Conservation (phyloP, 768 basidiomycete species). For the Tulasnella sp. region DNA sequence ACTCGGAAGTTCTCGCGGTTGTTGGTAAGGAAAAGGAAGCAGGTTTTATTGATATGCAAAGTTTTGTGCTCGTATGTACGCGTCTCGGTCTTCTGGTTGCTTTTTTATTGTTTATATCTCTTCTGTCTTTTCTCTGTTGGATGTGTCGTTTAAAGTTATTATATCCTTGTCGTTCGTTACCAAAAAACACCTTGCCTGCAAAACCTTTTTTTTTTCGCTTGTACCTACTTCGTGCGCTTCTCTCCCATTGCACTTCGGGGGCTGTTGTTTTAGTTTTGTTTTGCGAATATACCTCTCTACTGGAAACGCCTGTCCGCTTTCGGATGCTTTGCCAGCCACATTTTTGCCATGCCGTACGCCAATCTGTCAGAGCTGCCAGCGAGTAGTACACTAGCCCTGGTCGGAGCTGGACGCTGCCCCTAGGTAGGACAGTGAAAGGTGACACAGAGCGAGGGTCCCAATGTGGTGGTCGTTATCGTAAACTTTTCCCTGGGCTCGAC, state of each 20-base stretch:
- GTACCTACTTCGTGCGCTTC: background rate
- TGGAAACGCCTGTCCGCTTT: background rate
- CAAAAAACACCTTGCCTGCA: background rate
- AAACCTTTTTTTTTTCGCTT: background rate
- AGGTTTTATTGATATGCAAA: background rate
- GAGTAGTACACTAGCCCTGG: background rate
- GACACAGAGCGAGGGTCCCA: background rate
- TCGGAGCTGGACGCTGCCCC: background rate
- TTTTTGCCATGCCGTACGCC: background rate
- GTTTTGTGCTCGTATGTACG: background rate
- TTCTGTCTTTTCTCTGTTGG: background rate
- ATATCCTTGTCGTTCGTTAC: background rate
- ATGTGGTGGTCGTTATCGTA: background rate
- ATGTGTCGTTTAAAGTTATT: background rate
- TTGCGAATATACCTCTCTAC: background rate
- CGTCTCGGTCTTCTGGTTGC: background rate
- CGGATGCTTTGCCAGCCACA: background rate
- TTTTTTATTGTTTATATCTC: background rate
- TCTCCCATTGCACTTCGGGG: background rate
- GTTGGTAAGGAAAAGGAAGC: background rate
- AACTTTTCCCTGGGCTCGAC: slow-evolving; percentile 5
- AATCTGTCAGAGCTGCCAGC: background rate
- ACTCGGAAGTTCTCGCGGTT: background rate
- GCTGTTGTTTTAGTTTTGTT: background rate
- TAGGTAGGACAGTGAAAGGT: background rate